Base-by-base conservation (phyloP, 2,329 filamentous ascomycete genomes). In the Hymenoscyphus albidus region DNA sequence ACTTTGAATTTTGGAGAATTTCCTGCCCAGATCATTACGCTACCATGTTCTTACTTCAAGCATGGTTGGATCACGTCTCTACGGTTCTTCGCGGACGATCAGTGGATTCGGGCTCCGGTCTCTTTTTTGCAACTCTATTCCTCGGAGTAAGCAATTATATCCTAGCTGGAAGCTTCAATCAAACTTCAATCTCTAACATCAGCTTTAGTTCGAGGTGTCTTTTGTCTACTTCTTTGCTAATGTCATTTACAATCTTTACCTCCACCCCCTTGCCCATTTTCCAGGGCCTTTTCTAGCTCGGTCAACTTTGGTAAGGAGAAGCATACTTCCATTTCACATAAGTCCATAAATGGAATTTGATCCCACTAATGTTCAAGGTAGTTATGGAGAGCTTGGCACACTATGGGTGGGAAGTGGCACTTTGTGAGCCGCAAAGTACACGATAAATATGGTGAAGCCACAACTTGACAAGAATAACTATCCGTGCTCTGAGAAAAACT, bases 161-260 rank as follows among this genome's bases (percentile, higher is more conserved):
- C n/a, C 44, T 22, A 27, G 27, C 27, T 27, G 27, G 27, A 10
- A 35, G 9, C 35, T 35, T 35, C 35, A 35, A 12, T 18, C n/a
- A 54, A 27, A 10, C 48, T 54, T 54, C 9, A 10, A 5, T 27
- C 18, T 54, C 48, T 54, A 54, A 54, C 9, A 22, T 13, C 10
- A 22, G 22, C 10, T 10, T 22, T 22, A 54, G 48, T n/a, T 54
- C 18, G 18, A 54, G 18, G 3, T 27, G 22, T 54, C 10, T 54
- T 1, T 54, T 54, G 48, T 22, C 16, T 51, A 51, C 44, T 51
- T 10, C n/a, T 3, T 40, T 22, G 13, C 13, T 40, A 31, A 16
- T 18, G n/a, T n/a, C 2, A n/a, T 48, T 1, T 61, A 61, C 38
- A 67, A 69, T 48, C 54, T 59, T 16, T 59, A 38, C 14, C 39